phyloP scores from a whole-genome alignment of 768 basidiomycete genomes.

The Chalciporus piperatus region DNA sequence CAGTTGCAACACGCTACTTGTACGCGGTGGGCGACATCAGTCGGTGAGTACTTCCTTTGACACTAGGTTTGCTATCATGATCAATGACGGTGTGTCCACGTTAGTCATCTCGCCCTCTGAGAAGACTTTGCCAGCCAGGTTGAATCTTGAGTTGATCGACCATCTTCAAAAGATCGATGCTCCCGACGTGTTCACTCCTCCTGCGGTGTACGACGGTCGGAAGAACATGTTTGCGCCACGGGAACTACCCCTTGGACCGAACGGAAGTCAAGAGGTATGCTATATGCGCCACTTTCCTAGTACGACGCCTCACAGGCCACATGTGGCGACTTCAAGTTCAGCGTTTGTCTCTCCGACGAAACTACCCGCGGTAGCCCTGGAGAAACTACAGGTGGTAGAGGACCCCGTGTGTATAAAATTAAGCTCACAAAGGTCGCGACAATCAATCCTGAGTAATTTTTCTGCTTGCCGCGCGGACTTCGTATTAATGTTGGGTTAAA shows the following conservation, averaged over 20 bases:
- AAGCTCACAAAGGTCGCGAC: constrained; percentile 55
- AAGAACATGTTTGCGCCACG: constrained; percentile 71
- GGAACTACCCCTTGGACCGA: constrained; percentile 57
- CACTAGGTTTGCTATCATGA: constrained; percentile 5
- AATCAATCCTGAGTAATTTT: constrained; percentile 53
- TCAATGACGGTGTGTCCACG: constrained; percentile 6
- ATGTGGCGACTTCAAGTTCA: constrained; percentile 45
- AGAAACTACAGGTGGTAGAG: constrained; percentile 33
- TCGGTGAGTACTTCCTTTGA: constrained; percentile 14
- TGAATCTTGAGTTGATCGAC: constrained; percentile 71
- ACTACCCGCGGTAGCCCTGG: constrained; percentile 31
- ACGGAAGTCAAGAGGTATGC: constrained; percentile 50
- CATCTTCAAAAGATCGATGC: constrained; percentile 56
- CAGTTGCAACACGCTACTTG: background rate
- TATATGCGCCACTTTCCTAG: background rate
- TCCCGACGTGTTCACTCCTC: constrained; percentile 68
- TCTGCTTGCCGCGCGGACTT: constrained; percentile 20
- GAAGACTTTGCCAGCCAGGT: constrained; percentile 59
- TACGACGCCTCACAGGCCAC: constrained; percentile 1
- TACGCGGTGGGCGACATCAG: constrained; percentile 9
- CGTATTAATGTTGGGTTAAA: constrained; percentile 2
- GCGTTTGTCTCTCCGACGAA: constrained; percentile 49
- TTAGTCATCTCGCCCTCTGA: constrained; percentile 66
- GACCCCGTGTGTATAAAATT: constrained; percentile 68
- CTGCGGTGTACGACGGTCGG: constrained; percentile 73